phyloP scores from a whole-genome alignment of 352 stramenopile genomes.

The Elongisporangium prolatum region DNA sequence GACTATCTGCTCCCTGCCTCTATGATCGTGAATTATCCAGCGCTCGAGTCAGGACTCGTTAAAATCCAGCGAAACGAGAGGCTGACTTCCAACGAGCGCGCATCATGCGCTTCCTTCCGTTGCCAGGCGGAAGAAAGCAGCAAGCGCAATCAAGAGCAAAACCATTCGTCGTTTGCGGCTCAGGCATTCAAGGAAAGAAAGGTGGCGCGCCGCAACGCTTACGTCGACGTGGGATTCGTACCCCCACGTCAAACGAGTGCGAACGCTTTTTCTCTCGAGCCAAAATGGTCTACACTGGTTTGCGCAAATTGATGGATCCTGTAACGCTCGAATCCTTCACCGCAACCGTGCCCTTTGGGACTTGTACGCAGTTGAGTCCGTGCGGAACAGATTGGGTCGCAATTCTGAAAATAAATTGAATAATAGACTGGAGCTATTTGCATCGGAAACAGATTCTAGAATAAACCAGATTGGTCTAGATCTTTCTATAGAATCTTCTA shows the following conservation, averaged over 20 bases:
- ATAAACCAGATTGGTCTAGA: too few relatives aligned
- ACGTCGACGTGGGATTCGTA: slow-evolving; percentile 1
- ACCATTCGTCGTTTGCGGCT: too few relatives aligned
- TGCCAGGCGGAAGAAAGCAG: not conserved
- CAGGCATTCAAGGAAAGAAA: not conserved
- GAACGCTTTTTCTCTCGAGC: slow-evolving; percentile 16
- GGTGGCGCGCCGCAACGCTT: not conserved
- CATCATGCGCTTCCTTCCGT: slow-evolving; percentile 4
- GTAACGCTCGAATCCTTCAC: too few relatives aligned
- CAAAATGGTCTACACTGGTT: slow-evolving; percentile 13
- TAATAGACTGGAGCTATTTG: too few relatives aligned
- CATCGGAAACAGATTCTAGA: too few relatives aligned
- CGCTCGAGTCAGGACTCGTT: slow-evolving; percentile 5
- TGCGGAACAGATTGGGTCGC: too few relatives aligned
- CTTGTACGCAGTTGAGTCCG: too few relatives aligned
- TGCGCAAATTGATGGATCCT: slow-evolving; percentile 6
- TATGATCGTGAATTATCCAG: slow-evolving; percentile 5
- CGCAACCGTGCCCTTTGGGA: too few relatives aligned
- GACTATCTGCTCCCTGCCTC: not conserved
- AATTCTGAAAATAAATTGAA: too few relatives aligned
- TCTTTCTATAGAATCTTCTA: too few relatives aligned
- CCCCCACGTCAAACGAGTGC: slow-evolving; percentile 19
- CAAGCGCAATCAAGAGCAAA: too few relatives aligned
- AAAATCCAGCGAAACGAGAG: slow-evolving; percentile 6
- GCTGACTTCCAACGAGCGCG: not conserved